phyloP scores from a whole-genome alignment of 129 eudicot species.

The Flaveria trinervia region DNA sequence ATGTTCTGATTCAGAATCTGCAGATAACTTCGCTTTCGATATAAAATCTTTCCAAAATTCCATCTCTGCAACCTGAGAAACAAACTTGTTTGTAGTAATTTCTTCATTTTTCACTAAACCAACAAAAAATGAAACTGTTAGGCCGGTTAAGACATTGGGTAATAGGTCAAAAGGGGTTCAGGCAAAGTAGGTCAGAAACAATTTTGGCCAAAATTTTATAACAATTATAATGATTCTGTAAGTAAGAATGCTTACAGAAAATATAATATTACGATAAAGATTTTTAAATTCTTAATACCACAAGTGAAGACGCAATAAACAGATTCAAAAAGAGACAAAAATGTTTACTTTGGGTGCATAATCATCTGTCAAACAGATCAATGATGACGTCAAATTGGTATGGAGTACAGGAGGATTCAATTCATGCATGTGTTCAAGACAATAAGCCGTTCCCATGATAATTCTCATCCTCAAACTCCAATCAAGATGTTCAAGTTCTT shows the following conservation, averaged over 20 bases:
- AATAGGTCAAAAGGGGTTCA: not conserved
- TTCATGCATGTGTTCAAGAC: slow-evolving; percentile 87
- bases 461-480: slow-evolving; percentile 85
- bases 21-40: slow-evolving; percentile 40
- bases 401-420: slow-evolving; percentile 69
- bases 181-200: not conserved
- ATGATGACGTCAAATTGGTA: slow-evolving; percentile 47
- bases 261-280: not conserved
- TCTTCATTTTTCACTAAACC: not conserved
- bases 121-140: too few relatives aligned
- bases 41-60: slow-evolving; percentile 57
- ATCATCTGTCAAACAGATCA: slow-evolving; percentile 76
- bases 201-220: not conserved
- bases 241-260: not conserved
- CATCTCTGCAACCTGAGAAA: slow-evolving; percentile 64
- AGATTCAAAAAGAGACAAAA: not conserved
- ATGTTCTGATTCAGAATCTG: slow-evolving; percentile 50
- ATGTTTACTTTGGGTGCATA: slow-evolving; percentile 87
- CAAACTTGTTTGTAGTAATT: slow-evolving; percentile 6
- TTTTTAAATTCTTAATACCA: not conserved
- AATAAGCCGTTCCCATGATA: slow-evolving; percentile 84
- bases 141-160: not conserved
- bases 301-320: not conserved
- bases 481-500: slow-evolving; percentile 86
- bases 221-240: not conserved